These are phyloP conservation scores for Xylaria hypoxylon DNA, from an alignment of 2,329 filamentous ascomycete genomes.

Conservation along the genomic window DNA sequence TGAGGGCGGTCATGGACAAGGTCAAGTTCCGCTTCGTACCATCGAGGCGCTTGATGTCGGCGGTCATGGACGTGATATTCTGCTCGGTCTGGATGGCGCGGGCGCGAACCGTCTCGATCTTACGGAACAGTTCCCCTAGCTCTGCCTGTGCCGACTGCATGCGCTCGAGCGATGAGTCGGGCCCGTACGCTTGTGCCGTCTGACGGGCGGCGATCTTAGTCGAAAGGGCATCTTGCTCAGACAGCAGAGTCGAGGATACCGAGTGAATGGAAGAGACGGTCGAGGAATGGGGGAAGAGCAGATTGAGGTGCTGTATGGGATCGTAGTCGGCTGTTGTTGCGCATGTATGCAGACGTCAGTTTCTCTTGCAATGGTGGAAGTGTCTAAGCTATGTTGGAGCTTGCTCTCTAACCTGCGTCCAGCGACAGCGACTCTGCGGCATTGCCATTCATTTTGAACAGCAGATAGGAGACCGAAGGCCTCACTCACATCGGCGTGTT, in stretches of 20 bases:
- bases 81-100: conserved; percentile 92
- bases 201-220: conserved; percentile 78
- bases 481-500: conserved; percentile 8
- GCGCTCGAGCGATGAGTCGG: conserved; percentile 87
- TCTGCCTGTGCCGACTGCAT: conserved; percentile 93
- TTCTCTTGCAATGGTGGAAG: conserved; percentile 21
- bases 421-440: conserved; percentile 55
- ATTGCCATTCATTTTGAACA: conserved; percentile 56
- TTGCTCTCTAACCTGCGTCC: conserved; percentile 57
- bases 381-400: conserved; percentile 20
- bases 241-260: conserved; percentile 78
- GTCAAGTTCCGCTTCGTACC: conserved; percentile 97
- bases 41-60: conserved; percentile 97
- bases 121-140: conserved; percentile 88
- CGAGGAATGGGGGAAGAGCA: conserved; percentile 90
- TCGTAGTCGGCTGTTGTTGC: conserved; percentile 77
- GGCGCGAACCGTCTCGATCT: conserved; percentile 92
- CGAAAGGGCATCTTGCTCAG: conserved; percentile 85
- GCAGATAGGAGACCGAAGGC: background rate
- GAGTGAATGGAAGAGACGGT: conserved; percentile 80
- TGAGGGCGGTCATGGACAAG: conserved; percentile 96
- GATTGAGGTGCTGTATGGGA: conserved; percentile 91
- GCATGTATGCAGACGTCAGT: conserved; percentile 39
- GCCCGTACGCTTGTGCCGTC: conserved; percentile 83
- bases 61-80: conserved; percentile 98